Evolutionary conservation across 2,329 filamentous ascomycete genomes (phyloP).

Genomic region (Colletotrichum sp.): DNA sequence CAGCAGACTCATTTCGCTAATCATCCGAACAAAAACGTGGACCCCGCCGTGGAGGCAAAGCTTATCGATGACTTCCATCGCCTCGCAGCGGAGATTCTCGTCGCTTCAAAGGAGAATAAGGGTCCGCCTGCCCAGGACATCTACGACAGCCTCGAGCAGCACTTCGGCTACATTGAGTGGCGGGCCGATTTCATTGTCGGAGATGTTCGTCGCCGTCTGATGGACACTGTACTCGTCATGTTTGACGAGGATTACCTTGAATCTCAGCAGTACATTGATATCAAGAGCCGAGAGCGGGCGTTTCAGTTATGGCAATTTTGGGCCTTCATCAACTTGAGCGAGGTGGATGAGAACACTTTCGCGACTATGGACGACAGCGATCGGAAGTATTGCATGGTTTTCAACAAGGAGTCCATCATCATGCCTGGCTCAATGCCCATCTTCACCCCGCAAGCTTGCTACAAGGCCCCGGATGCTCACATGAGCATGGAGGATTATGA

Average conservation of each 20-base stretch:
- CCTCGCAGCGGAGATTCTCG: not conserved
- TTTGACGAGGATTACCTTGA: not conserved
- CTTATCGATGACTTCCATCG: not conserved
- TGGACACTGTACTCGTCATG: not conserved
- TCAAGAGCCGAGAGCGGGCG: too few relatives aligned
- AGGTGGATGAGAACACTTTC: too few relatives aligned
- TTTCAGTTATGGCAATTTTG: not conserved
- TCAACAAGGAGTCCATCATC: not conserved
- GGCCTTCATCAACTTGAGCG: too few relatives aligned
- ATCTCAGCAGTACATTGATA: too few relatives aligned
- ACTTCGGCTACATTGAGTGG: not conserved
- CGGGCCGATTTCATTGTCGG: fast-evolving
- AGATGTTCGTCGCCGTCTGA: not conserved
- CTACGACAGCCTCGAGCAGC: not conserved
- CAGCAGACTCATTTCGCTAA: not conserved
- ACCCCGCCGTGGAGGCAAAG: not conserved
- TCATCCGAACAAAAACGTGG: not conserved
- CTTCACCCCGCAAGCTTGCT: not conserved
- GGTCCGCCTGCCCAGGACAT: not conserved
- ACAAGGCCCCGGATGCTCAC: not conserved
- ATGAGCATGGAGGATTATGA: not conserved
- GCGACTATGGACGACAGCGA: not conserved
- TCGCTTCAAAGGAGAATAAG: not conserved
- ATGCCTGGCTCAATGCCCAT: too few relatives aligned
- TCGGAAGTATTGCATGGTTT: not conserved